Conservation (phyloP, 2,329 filamentous ascomycete genomes). For the Fusarium sp. region DNA sequence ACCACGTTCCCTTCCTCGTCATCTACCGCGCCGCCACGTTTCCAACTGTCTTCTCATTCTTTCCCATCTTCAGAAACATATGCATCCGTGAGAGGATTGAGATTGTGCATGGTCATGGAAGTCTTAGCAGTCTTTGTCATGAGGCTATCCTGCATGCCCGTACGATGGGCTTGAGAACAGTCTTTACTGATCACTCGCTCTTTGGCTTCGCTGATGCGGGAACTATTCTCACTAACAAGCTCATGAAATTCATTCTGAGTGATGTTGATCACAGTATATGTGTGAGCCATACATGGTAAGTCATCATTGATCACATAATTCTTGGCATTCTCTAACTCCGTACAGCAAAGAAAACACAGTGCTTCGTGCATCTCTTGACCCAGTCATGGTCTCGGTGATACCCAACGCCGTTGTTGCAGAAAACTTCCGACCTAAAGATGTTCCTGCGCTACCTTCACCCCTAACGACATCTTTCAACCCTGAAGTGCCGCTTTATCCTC, state of each 20-base stretch:
- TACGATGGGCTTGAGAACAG: constrained; percentile 95
- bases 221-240: constrained; percentile 96
- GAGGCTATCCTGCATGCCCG: constrained; percentile 94
- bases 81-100: constrained; percentile 93
- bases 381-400: constrained; percentile 96
- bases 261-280: constrained; percentile 99
- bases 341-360: constrained; percentile 96
- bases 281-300: constrained; percentile 95
- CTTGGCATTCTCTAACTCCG: constrained; percentile 29
- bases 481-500: constrained; percentile 52
- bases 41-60: constrained; percentile 98
- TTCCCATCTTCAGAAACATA: constrained; percentile 97
- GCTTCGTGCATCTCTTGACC: constrained; percentile 91
- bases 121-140: constrained; percentile 90
- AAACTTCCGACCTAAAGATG: constrained; percentile 80
- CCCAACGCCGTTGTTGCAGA: constrained; percentile 97
- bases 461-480: constrained; percentile 52
- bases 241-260: constrained; percentile 94
- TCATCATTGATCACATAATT: background rate
- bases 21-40: constrained; percentile 95
- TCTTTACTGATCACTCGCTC: constrained; percentile 96
- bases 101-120: constrained; percentile 98
- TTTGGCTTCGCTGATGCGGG: constrained; percentile 97
- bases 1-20: constrained; percentile 95
- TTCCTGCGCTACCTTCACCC: constrained; percentile 51